Evolutionary conservation across 2,329 filamentous ascomycete genomes (phyloP), one percentile per base, ranked within the genome.

Genomic region (Lizonia empirigonia): DNA sequence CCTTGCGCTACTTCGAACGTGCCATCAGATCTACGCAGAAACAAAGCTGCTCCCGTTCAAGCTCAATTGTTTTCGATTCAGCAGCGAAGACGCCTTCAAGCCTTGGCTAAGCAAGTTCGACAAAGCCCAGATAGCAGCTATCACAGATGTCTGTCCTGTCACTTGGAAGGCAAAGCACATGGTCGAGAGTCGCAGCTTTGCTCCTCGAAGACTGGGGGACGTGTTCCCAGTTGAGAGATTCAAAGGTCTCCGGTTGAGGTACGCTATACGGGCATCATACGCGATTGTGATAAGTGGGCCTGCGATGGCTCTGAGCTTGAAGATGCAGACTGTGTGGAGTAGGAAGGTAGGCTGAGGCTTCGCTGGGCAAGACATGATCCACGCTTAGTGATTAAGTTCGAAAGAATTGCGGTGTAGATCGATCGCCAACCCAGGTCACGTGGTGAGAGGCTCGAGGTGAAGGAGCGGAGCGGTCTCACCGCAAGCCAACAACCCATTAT

Each of bases 11-110:
- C 44, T 53, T 5, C 44, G 32, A 15, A 53, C 50, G 2, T 44
- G 39, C 18, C 53, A 55, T 13, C 54, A 57, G 8, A 50, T 57
- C 10, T 38, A 55, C 23, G 8, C 23, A 1, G 54, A 57, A 29
- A 27, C 50, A 7, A 13, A 30, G 1, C 12, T 40, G 12, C 16
- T 53, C 2, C 50, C 44, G 0, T 39, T 53, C 32, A 23, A n/a
- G 8, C 27, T 44, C 9, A 53, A 49, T 8, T 36, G 10, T 20
- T 53, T 53, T 23, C 47, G 37, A 12, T 50, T 50, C 29, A 44
- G 19, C 1, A 39, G 34, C 7, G 47, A 50, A 33, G 47, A 50
- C 6, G 47, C 40, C 0, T 50, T 50, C n/a, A 36, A 40, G 9
- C 48, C 48, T 4, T 51, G 48, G 48, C 15, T 51, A 4, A 15